Conservation (phyloP, 331 rosid species). For the Stylosanthes scabra region DNA sequence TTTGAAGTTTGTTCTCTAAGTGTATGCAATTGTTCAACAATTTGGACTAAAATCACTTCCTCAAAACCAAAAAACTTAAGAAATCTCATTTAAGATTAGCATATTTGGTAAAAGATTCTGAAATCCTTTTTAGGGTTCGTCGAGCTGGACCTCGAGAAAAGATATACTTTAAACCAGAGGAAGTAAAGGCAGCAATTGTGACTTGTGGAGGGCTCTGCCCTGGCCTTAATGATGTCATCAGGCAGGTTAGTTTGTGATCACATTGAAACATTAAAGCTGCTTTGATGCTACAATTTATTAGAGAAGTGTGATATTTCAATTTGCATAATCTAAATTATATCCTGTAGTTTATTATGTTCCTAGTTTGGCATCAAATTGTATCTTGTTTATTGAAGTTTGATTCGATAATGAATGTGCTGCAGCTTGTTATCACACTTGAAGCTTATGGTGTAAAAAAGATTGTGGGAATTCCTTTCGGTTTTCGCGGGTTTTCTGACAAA, state of each 20-base stretch:
- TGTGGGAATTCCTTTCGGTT: conserved; percentile 96
- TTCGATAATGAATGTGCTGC: conserved; percentile 48
- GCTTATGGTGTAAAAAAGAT: conserved; percentile 88
- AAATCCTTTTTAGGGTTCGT: conserved; percentile 75
- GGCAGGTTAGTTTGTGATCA: conserved; percentile 72
- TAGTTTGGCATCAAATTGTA: no score
- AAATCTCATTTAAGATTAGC: conserved; percentile 1
- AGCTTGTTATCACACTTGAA: conserved; percentile 97
- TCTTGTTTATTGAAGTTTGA: conserved; percentile 27
- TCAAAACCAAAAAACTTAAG: neutral
- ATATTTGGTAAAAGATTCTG: conserved; percentile 25
- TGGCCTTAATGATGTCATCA: conserved; percentile 97
- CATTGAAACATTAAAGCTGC: conserved; percentile 29
- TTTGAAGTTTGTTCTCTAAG: neutral
- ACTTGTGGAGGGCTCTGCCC: conserved; percentile 99
- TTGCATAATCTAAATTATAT: conserved; percentile 1
- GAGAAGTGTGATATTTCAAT: conserved; percentile 4
- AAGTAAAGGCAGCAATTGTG: conserved; percentile 95
- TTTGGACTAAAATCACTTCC: neutral
- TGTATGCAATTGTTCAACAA: conserved; percentile 7
- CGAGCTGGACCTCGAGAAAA: conserved; percentile 99
- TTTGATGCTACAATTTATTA: neutral
- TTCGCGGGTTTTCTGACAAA: conserved; percentile 84
- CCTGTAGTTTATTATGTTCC: conserved; percentile 3
- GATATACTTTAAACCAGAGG: conserved; percentile 87